Evolutionary conservation across 768 basidiomycete genomes (phyloP).

Genomic region (Hygrophoropsis aurantiaca): DNA sequence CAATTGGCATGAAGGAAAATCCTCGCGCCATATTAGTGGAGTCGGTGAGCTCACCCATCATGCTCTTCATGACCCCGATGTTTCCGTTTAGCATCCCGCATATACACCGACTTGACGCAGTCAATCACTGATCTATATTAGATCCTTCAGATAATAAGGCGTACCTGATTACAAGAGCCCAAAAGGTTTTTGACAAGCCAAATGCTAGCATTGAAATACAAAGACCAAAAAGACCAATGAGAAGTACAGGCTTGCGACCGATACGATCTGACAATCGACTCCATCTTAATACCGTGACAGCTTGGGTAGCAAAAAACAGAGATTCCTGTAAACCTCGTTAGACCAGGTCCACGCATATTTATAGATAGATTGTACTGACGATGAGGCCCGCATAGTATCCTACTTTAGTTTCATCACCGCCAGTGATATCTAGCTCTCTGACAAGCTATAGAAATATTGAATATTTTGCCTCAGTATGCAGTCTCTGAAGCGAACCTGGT

Average conservation of each 20-base stretch:
- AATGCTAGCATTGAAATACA: slow-evolving; percentile 27
- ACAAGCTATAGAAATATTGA: slow-evolving; percentile 32
- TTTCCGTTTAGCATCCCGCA: slow-evolving; percentile 65
- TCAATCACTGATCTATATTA: too few relatives aligned
- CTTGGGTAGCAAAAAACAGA: slow-evolving; percentile 26
- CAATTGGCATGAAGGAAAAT: slow-evolving; percentile 39
- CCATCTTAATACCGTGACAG: slow-evolving; percentile 28
- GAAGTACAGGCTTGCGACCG: slow-evolving; percentile 29
- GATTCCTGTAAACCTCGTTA: slow-evolving; percentile 33
- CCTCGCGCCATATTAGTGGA: slow-evolving; percentile 27
- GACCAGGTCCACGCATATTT: too few relatives aligned
- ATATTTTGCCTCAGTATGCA: too few relatives aligned
- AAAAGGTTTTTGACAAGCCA: slow-evolving; percentile 28
- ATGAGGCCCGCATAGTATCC: slow-evolving; percentile 51
- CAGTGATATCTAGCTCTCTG: slow-evolving; percentile 41
- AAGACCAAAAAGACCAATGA: slow-evolving; percentile 25
- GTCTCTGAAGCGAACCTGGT: slow-evolving; percentile 35
- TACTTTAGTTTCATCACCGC: slow-evolving; percentile 42
- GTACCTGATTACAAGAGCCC: slow-evolving; percentile 15
- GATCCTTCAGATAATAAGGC: too few relatives aligned
- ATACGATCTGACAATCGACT: slow-evolving; percentile 32
- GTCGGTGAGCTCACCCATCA: slow-evolving; percentile 66
- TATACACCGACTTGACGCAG: slow-evolving; percentile 44
- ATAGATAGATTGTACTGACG: slow-evolving; percentile 25
- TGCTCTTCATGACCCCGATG: slow-evolving; percentile 67